Conservation (phyloP, 805 yeast species). For the Barnettozyma populi region DNA sequence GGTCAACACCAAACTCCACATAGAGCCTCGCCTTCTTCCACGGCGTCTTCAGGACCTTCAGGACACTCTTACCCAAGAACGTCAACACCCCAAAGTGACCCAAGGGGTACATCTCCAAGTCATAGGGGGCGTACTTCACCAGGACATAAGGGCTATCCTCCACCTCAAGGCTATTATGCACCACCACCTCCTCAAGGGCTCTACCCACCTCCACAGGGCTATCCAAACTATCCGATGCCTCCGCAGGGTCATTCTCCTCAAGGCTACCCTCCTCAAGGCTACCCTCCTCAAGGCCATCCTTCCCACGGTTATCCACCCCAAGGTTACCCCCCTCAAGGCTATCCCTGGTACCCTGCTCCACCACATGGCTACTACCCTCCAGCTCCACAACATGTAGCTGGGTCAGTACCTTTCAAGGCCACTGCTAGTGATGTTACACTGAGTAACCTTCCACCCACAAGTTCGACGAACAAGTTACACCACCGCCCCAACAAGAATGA, state of each 20-base stretch:
- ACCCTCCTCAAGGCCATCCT: slow-evolving; percentile 22
- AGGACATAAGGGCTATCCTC: slow-evolving; percentile 11
- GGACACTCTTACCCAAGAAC: background rate
- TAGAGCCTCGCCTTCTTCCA: background rate
- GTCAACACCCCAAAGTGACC: slow-evolving; percentile 4
- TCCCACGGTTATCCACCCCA: slow-evolving; percentile 16
- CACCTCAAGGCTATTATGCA: slow-evolving; percentile 17
- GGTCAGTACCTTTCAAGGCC: slow-evolving; percentile 5
- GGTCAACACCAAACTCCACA: slow-evolving; percentile 1
- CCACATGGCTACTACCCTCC: slow-evolving; percentile 16
- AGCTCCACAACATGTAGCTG: slow-evolving; percentile 7
- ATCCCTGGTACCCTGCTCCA: slow-evolving; percentile 8
- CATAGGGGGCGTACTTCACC: slow-evolving; percentile 7
- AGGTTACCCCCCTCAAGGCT: slow-evolving; percentile 23
- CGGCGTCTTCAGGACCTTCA: background rate
- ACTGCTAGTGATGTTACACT: slow-evolving; percentile 38
- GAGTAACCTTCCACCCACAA: slow-evolving; percentile 42
- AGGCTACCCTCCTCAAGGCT: slow-evolving; percentile 16
- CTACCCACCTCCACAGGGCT: slow-evolving; percentile 20
- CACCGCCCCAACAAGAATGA: slow-evolving; percentile 39
- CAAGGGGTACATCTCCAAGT: slow-evolving; percentile 13
- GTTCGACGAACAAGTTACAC: slow-evolving; percentile 36
- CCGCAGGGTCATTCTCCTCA: slow-evolving; percentile 9
- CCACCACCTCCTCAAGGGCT: slow-evolving; percentile 14
- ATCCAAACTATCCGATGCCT: slow-evolving; percentile 1